Conservation (phyloP, 2,329 filamentous ascomycete genomes). For the Eurotiales sp. region DNA sequence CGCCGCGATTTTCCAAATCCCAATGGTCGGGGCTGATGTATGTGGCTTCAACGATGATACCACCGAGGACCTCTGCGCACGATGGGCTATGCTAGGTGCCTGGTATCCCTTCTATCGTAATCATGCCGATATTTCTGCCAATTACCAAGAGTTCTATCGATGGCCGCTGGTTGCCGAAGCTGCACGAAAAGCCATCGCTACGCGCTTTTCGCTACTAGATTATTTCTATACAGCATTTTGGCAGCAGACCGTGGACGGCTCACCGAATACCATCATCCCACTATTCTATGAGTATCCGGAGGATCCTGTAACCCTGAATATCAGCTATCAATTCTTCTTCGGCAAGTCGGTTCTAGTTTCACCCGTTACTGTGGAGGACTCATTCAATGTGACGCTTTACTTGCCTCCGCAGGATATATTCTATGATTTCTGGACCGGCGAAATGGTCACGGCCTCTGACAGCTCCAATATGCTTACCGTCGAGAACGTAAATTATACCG, state of each 20-base stretch:
- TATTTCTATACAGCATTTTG: constrained; percentile 73
- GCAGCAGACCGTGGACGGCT: constrained; percentile 57
- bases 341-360: constrained; percentile 57
- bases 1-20: constrained; percentile 62
- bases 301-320: constrained; percentile 50
- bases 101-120: constrained; percentile 75
- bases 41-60: constrained; percentile 71
- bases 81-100: constrained; percentile 69
- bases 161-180: constrained; percentile 63
- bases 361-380: constrained; percentile 52
- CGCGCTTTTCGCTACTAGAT: constrained; percentile 70
- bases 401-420: constrained; percentile 57
- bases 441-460: constrained; percentile 45
- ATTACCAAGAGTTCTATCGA: constrained; percentile 68
- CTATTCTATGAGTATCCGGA: constrained; percentile 68
- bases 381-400: constrained; percentile 54
- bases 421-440: constrained; percentile 58
- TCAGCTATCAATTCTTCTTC: constrained; percentile 58
- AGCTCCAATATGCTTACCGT: constrained; percentile 41
- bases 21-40: constrained; percentile 68
- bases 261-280: constrained; percentile 61
- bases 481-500: constrained; percentile 45
- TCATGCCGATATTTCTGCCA: constrained; percentile 56
- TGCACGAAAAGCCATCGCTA: constrained; percentile 65
- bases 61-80: constrained; percentile 65